These are phyloP conservation scores for Rhododendron kiyosumense DNA, from an alignment of 148 eudicot species.

Conservation along the genomic window DNA sequence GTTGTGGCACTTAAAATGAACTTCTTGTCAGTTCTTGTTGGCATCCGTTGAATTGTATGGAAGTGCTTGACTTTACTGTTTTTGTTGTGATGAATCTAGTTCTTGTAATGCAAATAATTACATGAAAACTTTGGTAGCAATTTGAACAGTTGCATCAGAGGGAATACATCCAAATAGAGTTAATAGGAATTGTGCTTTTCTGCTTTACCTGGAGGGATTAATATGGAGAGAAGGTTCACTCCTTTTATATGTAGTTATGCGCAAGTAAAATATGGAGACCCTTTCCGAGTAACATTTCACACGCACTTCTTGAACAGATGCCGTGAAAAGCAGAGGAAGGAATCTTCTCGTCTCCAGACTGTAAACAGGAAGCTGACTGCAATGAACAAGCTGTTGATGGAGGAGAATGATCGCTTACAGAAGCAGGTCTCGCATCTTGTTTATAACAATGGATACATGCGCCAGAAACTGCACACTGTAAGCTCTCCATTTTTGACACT, in stretches of 20 bases:
- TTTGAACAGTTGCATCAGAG: not conserved
- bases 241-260: not conserved
- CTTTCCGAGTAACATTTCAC: not conserved
- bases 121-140: not conserved
- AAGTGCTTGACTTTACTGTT: not conserved
- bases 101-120: no score
- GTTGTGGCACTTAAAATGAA: not conserved
- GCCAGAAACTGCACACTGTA: slow-evolving; percentile 45
- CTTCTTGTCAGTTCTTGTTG: not conserved
- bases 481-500: not conserved
- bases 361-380: slow-evolving; percentile 53
- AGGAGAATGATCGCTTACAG: slow-evolving; percentile 61
- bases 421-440: slow-evolving; percentile 63
- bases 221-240: not conserved
- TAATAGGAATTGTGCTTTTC: not conserved
- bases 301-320: slow-evolving; percentile 27
- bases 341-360: slow-evolving; percentile 53
- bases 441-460: slow-evolving; percentile 59
- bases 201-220: not conserved
- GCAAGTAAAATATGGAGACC: not conserved
- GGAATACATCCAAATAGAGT: not conserved
- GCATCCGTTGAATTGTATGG: not conserved
- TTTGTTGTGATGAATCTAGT: not conserved
- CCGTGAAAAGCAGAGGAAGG: slow-evolving; percentile 65
- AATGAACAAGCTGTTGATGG: slow-evolving; percentile 66